Base-by-base conservation (phyloP, 148 eudicot species). In the Cornus suecica region DNA sequence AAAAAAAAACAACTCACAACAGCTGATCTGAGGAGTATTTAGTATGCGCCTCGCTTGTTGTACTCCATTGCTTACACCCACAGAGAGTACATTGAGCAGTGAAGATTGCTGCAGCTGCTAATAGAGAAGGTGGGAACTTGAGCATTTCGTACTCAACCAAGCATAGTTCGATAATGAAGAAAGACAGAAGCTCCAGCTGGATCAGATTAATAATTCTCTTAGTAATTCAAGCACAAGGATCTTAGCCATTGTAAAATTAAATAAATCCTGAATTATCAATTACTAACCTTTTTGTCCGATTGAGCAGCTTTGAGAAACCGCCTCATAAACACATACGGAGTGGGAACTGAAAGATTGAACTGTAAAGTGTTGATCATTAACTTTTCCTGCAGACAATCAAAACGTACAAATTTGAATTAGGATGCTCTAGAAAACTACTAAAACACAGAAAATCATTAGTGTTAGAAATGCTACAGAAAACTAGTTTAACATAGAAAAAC, bases 261-360 rank as follows among this genome's bases (percentile, higher is more conserved):
- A 72, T 5, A 58, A 27, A 45, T 24, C 31, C 63, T 34, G 23
- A 41, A 68, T 30, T 56, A 23, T 2, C 10, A 13, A 15, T 37
- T 29, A 58, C 78, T 9, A 74, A 93, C 97, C 87, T 79, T 89
- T 52, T 76, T 80, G 76, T 90, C 85, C 14, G 89, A 85, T 65
- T 85, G 85, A 60, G 93, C 98, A 31, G 94, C 97, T 77, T 92
- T 92, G 26, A 94, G 89, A 78, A 88, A 94, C 70, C 98, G 84
- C 73, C 76, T 87, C 90, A 94, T 86, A 72, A 94, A 94, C 75
- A 85, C 93, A 72, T 92, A 92, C 0, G 90, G 90, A 51, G 98
- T 94, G 4, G 98, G 98, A 77, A 80, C 54, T 8, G 98, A 90
- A 34, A 94, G 63, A 70, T 94, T 94, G 75, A 92, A 94, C 65